phyloP scores from a whole-genome alignment of 352 stramenopile genomes.

The Phytophthora europaea region DNA sequence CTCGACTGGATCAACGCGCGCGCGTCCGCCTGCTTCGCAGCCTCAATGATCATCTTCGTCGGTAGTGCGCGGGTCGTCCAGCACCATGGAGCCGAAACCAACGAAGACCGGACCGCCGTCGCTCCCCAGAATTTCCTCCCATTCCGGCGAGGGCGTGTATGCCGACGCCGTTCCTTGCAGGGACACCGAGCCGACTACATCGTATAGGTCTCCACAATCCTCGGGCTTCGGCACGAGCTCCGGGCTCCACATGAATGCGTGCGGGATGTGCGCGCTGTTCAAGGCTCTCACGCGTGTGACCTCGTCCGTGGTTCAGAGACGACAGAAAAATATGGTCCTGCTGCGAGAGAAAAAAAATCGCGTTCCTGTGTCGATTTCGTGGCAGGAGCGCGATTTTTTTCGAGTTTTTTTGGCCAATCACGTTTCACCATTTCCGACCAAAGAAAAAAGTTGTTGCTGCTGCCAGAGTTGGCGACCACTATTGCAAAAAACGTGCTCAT shows the following conservation, averaged over 20 bases:
- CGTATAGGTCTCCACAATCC: slow-evolving; percentile 65
- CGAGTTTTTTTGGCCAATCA: no score
- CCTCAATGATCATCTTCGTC: slow-evolving; percentile 48
- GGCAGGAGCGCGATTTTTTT: no score
- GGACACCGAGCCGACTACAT: slow-evolving; percentile 56
- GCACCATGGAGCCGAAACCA: slow-evolving; percentile 94
- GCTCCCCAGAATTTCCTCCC: slow-evolving; percentile 41
- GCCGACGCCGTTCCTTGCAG: slow-evolving; percentile 43
- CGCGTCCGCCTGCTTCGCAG: slow-evolving; percentile 54
- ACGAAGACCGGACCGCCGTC: slow-evolving; percentile 90
- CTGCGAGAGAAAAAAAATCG: no score
- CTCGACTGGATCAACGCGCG: slow-evolving; percentile 91
- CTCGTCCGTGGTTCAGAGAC: no score
- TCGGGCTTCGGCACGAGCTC: slow-evolving; percentile 60
- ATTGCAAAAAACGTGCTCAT: no score
- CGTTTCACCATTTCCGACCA: no score
- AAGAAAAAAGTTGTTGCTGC: no score
- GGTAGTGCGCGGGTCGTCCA: slow-evolving; percentile 79
- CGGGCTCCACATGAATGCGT: slow-evolving; percentile 74
- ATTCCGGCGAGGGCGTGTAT: slow-evolving; percentile 33
- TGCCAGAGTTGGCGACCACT: no score
- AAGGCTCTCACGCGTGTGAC: no score
- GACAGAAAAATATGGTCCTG: no score
- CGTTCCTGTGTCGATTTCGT: no score
- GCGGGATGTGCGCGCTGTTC: slow-evolving; percentile 43